Conservation (phyloP, 257 asterid species). For the Solanum peruvianum region DNA sequence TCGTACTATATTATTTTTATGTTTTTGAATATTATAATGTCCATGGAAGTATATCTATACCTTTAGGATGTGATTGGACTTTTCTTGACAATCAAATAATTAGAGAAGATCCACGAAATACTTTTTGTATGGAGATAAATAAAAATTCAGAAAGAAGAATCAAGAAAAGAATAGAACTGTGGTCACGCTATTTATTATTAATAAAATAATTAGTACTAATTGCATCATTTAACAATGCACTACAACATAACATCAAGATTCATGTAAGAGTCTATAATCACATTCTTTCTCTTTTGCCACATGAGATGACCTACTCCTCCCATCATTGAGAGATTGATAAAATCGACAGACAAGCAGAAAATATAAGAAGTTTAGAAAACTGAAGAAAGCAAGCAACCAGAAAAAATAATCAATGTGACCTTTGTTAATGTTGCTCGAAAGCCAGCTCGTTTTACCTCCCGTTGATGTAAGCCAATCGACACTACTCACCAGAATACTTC, state of each 20-base stretch:
- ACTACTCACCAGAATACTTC: slow-evolving; percentile 1
- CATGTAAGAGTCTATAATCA: not conserved
- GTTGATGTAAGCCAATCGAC: not conserved
- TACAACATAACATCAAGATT: not conserved
- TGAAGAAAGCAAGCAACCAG: slow-evolving; percentile 4
- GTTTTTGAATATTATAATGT: too few relatives aligned
- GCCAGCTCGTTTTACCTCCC: not conserved
- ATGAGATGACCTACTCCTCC: not conserved
- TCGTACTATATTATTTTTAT: too few relatives aligned
- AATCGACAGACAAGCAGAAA: not conserved
- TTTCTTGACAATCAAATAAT: too few relatives aligned
- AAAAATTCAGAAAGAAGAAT: too few relatives aligned
- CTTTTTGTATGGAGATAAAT: too few relatives aligned
- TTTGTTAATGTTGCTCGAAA: slow-evolving; percentile 5
- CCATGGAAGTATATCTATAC: too few relatives aligned
- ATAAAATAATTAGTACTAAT: too few relatives aligned
- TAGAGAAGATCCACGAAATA: too few relatives aligned
- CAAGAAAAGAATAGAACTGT: too few relatives aligned
- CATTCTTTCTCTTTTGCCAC: not conserved
- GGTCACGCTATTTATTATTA: too few relatives aligned
- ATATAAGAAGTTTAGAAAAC: not conserved
- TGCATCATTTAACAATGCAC: not conserved
- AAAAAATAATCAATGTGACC: slow-evolving; percentile 14
- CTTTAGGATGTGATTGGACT: too few relatives aligned
- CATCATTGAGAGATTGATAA: not conserved